Evolutionary conservation across 768 basidiomycete genomes (phyloP).

Genomic region (Lactifluus pinguis): DNA sequence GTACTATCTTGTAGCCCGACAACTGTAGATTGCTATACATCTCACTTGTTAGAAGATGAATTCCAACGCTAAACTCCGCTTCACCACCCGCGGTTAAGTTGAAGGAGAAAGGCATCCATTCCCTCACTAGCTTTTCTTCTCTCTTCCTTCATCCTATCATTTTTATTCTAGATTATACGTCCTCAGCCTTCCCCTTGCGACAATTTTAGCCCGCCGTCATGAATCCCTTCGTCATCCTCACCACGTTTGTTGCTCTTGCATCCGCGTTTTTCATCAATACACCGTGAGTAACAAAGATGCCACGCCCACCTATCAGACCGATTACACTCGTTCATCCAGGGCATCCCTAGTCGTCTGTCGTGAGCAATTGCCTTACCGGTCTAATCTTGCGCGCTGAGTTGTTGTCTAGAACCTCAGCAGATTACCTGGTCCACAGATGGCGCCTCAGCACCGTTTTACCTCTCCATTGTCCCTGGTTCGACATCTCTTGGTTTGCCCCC

Average conservation of each 20-base stretch:
- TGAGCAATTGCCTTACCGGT: slow-evolving; percentile 26
- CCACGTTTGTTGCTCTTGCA: slow-evolving; percentile 25
- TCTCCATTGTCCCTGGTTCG: slow-evolving; percentile 55
- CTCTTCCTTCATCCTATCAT: slow-evolving; percentile 1
- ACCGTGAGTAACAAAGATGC: slow-evolving; percentile 38
- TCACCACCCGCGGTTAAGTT: slow-evolving; percentile 8
- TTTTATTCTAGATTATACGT: neutral
- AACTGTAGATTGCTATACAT: neutral
- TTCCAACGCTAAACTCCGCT: slow-evolving; percentile 20
- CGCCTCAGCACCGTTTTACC: slow-evolving; percentile 47
- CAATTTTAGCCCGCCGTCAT: slow-evolving; percentile 24
- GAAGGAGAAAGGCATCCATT: slow-evolving; percentile 1
- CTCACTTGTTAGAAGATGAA: slow-evolving; percentile 1
- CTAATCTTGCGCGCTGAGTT: neutral
- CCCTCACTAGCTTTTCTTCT: slow-evolving; percentile 2
- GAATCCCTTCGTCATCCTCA: slow-evolving; percentile 28
- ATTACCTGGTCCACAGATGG: slow-evolving; percentile 38
- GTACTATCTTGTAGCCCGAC: slow-evolving; percentile 6
- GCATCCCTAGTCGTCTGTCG: slow-evolving; percentile 39
- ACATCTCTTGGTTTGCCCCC: neutral
- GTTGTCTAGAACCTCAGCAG: slow-evolving; percentile 45
- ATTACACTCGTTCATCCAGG: slow-evolving; percentile 23
- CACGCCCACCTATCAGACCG: neutral
- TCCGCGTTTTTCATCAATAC: slow-evolving; percentile 52
- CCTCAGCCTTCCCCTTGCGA: slow-evolving; percentile 1